These are phyloP conservation scores for Themeda triandra DNA, from an alignment of 176 grass and related monocot genomes.

Conservation along the genomic window DNA sequence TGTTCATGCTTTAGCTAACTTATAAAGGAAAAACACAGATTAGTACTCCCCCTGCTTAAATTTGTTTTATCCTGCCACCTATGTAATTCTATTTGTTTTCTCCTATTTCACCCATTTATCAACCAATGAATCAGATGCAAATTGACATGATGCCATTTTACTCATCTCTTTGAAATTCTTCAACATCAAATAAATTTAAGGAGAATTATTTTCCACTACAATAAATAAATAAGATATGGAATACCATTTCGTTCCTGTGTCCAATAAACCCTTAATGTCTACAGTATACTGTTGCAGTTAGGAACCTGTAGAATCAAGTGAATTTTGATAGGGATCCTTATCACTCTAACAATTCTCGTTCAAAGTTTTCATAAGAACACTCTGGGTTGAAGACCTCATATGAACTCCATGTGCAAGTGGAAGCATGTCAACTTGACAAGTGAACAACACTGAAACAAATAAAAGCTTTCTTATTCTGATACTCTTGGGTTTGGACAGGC, in stretches of 20 bases:
- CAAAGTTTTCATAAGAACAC: not conserved
- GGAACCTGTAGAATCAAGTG: not conserved
- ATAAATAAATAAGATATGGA: not conserved
- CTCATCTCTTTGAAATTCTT: not conserved
- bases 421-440: not conserved
- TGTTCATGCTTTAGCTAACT: not conserved
- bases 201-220: not conserved
- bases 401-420: not conserved
- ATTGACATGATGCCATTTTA: not conserved
- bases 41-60: not conserved
- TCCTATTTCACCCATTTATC: not conserved
- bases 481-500: slow-evolving; percentile 1
- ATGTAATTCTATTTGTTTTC: not conserved
- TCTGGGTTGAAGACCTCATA: not conserved
- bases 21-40: not conserved
- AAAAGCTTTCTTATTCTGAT: not conserved
- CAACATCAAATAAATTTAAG: not conserved
- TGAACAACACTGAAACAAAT: not conserved
- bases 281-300: not conserved
- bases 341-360: not conserved
- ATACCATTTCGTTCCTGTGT: not conserved
- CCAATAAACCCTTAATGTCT: not conserved
- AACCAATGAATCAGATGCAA: not conserved
- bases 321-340: not conserved
- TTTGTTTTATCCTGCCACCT: not conserved